Evolutionary conservation across 768 basidiomycete genomes (phyloP).

Genomic region (Lactarius evosmus): DNA sequence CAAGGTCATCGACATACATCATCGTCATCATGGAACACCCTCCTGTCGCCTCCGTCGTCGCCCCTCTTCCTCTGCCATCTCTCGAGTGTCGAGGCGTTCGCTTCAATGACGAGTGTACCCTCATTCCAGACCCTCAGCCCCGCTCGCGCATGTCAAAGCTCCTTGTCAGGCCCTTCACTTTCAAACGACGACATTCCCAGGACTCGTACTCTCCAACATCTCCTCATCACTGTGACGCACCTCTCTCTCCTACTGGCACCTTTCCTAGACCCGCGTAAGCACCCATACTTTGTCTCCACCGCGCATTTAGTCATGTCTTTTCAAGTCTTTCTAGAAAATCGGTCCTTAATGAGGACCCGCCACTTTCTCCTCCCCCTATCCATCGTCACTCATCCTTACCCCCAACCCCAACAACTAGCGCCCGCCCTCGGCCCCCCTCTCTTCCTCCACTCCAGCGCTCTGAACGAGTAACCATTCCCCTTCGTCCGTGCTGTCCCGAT

Average conservation of each 20-base stretch:
- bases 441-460: conserved; percentile 31
- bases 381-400: conserved; percentile 38
- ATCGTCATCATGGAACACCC: neutral
- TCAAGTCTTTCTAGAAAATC: conserved; percentile 21
- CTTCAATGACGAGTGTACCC: conserved; percentile 68
- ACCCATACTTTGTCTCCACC: neutral
- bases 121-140: conserved; percentile 58
- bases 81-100: conserved; percentile 45
- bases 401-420: conserved; percentile 1
- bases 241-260: conserved; percentile 29
- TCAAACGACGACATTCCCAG: conserved; percentile 44
- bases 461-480: conserved; percentile 53
- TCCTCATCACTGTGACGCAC: conserved; percentile 54
- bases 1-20: too few species aligned
- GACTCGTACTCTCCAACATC: conserved; percentile 7
- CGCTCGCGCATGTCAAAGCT: conserved; percentile 48
- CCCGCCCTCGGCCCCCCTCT: conserved; percentile 22
- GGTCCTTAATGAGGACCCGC: conserved; percentile 5
- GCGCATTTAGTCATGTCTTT: neutral
- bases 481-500: conserved; percentile 67
- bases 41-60: neutral
- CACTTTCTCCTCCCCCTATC: conserved; percentile 49
- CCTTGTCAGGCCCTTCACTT: conserved; percentile 63
- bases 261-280: conserved; percentile 13
- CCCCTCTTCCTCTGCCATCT: neutral